Percentiles rank a stretch among this genome's conserved stretches.
phyloP scores from a whole-genome alignment of 129 eudicot genomes.

The Kitagawia praeruptora region DNA sequence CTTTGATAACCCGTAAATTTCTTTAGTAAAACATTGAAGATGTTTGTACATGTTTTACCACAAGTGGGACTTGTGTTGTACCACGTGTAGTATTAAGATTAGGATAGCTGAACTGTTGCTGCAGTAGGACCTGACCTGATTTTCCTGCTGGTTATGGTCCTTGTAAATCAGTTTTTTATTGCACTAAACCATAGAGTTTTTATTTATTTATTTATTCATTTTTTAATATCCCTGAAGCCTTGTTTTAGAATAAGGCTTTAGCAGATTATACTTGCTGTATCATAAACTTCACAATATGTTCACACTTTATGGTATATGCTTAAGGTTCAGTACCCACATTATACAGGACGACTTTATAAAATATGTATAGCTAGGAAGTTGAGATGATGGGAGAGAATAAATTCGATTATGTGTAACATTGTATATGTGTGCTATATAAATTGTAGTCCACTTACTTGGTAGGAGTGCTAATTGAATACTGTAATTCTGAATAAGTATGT shows the following conservation, averaged over 20 bases:
- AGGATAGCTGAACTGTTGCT: background rate
- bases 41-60: background rate
- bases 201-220: too few species aligned
- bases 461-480: background rate
- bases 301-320: background rate
- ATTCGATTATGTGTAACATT: background rate
- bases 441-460: background rate
- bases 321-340: background rate
- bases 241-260: background rate
- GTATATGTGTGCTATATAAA: background rate
- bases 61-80: background rate
- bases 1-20: background rate
- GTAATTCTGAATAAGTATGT: background rate
- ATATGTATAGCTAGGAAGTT: background rate
- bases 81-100: background rate
- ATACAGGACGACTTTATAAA: background rate
- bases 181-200: too few species aligned
- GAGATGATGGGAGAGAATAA: background rate
- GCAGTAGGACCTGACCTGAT: background rate
- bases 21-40: background rate
- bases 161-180: background rate
- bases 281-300: background rate
- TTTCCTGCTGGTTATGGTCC: background rate
- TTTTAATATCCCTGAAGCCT: background rate
- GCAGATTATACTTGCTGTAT: background rate